Evolutionary conservation across 192 early-diverging fungal species (phyloP), one percentile per base, ranked within the genome.

Genomic region (Coemansia sp.): DNA sequence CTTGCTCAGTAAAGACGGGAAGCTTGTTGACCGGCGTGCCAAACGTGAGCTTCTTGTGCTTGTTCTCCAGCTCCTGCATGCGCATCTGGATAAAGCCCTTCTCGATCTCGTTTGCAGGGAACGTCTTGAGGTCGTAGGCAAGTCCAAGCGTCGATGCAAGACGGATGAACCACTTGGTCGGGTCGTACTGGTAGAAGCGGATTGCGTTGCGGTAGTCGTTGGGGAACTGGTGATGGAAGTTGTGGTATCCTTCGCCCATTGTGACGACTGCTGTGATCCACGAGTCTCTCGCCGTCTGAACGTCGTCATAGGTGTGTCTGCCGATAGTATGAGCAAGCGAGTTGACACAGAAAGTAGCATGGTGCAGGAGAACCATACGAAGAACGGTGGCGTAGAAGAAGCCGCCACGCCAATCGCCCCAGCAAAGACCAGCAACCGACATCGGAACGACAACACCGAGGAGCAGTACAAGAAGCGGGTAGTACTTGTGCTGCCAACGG

Each of bases 281-380:
- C 68, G 93, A 91, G 70, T 91, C 90, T 53, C 89, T 84, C 10
- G 92, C 92, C 3, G 93, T 91, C 59, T 88, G 82, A 41, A 86
- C 83, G 70, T 94, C 91, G 73, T 95, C 93, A 68, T 87, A 93
- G 14, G 87, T 82, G 30, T 67, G 73, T 17, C 87, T 86, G 33
- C 92, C 92, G 14, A 92, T 70, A 34, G 72, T 90, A 69, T 93
- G 92, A 6, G 92, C 92, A 29, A 93, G 75, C 23, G 87, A 88
- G 82, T 93, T 93, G 45, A 93, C 86, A 58, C 91, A 93, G 82
- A 93, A 93, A 23, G 92, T 94, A 41, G 91, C 89, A 62, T 94
- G 92, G 73, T 94, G 92, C 34, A 94, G 83, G 55, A 88, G 78
- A 17, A 89, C 88, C 50, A 92, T 84, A 65, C 90, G 89, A 27